Percentiles rank a stretch among this genome's conserved stretches.
These are phyloP conservation scores for Adansonia digitata DNA, from an alignment of 345 rosid species.

Conservation along the genomic window DNA sequence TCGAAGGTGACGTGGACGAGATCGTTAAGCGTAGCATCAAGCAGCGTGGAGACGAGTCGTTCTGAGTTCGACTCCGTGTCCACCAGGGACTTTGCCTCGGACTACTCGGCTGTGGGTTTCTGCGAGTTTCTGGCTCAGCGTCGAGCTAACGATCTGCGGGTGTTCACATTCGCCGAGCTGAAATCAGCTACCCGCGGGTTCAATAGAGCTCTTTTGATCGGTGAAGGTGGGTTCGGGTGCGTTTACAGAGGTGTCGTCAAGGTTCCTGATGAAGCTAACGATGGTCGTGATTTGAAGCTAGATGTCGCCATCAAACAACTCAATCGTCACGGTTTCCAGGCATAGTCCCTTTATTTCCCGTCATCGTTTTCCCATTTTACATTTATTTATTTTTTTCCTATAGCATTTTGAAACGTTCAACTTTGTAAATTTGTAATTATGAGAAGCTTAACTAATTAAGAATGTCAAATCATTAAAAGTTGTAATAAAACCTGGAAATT, in stretches of 20 bases:
- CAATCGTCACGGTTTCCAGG: constrained; percentile 97
- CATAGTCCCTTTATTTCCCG: constrained; percentile 30
- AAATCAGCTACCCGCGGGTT: constrained; percentile 82
- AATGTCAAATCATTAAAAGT: background rate
- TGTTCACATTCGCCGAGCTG: constrained; percentile 68
- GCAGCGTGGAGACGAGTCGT: constrained; percentile 58
- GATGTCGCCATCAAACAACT: constrained; percentile 85
- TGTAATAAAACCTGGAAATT: background rate
- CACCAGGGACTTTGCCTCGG: constrained; percentile 49
- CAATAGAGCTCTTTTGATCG: constrained; percentile 66
- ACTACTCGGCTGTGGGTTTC: constrained; percentile 39
- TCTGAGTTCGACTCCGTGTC: constrained; percentile 85
- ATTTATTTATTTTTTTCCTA: background rate
- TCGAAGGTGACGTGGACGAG: constrained; percentile 81
- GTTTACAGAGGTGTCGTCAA: constrained; percentile 69
- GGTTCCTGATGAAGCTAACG: constrained; percentile 24
- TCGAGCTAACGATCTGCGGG: constrained; percentile 69
- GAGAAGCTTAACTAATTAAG: background rate
- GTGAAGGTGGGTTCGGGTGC: constrained; percentile 96
- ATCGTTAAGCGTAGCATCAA: constrained; percentile 79
- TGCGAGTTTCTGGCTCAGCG: constrained; percentile 53
- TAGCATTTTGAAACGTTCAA: background rate
- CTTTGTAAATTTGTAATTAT: background rate
- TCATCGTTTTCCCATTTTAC: background rate
- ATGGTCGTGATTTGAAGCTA: constrained; percentile 39